Evolutionary conservation across 2,329 filamentous ascomycete genomes (phyloP).

Genomic region (Colletotrichum nymphaeae): DNA sequence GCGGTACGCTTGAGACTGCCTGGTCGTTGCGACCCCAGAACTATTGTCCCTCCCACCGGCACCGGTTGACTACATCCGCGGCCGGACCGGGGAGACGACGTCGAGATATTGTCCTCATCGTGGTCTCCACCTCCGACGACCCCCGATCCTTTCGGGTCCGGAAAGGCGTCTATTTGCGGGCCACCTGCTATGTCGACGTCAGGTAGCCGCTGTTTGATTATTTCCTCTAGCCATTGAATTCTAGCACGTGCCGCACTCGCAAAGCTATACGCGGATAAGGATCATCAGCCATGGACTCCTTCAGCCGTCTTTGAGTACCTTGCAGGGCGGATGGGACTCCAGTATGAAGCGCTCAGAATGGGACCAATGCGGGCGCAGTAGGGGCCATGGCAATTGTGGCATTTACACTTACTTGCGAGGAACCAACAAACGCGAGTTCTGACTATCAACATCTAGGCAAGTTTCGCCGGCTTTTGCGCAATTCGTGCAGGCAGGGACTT

Average conservation of each 20-base stretch:
- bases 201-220: conserved; percentile 42
- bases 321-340: neutral
- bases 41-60: neutral
- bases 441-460: conserved; percentile 51
- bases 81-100: conserved; percentile 17
- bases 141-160: conserved; percentile 31
- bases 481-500: conserved; percentile 50
- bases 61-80: neutral
- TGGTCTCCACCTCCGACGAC: conserved; percentile 21
- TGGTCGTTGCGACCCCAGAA: neutral
- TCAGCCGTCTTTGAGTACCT: neutral
- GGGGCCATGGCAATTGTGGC: too few relatives aligned
- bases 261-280: conserved; percentile 32
- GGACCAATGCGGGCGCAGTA: too few relatives aligned
- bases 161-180: conserved; percentile 40
- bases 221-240: conserved; percentile 48
- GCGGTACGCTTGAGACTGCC: conserved; percentile 12
- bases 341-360: neutral
- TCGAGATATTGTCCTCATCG: conserved; percentile 29
- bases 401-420: conserved; percentile 45
- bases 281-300: neutral
- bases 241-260: conserved; percentile 41
- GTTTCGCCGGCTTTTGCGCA: conserved; percentile 47
- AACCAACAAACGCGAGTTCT: conserved; percentile 47
- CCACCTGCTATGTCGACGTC: conserved; percentile 44